Base-by-base conservation (phyloP, 306 rosid genomes). In the Fragaria iinumae region DNA sequence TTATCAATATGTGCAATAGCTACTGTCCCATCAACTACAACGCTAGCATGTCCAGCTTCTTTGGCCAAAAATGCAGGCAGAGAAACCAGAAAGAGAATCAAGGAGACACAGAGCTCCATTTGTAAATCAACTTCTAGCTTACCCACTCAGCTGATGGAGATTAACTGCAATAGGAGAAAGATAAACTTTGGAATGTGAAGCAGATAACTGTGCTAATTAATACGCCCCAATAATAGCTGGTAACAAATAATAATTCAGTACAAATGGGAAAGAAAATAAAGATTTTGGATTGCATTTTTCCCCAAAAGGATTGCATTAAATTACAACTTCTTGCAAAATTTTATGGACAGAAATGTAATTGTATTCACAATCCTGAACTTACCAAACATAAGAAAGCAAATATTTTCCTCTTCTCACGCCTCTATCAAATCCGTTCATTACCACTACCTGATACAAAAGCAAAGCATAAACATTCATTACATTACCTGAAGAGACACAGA, bases 1-100 rank as follows among this genome's bases (percentile, higher is more conserved):
- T 86, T 87, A 84, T 92, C 99, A 64, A 82, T 83, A 72, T 84
- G 88, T 47, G 90, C 93, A 73, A 82, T 82, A 60, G 81, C 62
- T 70, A 57, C 69, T 70, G 80, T 77, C 74, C 98, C 99, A 71
- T 89, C 81, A 41, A 95, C 86, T 63, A 66, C 47, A 80, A 95
- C 57, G 8, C 75, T 84, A 75, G 86, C 86, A 73, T 81, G 69
- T 29, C 80, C 75, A 17, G 85, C 69, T 17, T 80, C 82, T 83
- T 87, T 91, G 80, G 91, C 86, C 57, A 75, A 77, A 75, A 81
- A 71, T 64, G 79, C 79, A 32, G 71, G 82, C 49, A 92, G 81
- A 79, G 80, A 89, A 78, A 73, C 88, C 77, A 88, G 76, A 80
- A 86, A 59, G 76, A 92, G 79, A 83, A 90, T 78, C 71, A 87